These are phyloP conservation scores for Coniochaeta pulveracea DNA, from an alignment of 2,329 filamentous ascomycete genomes.

Conservation along the genomic window DNA sequence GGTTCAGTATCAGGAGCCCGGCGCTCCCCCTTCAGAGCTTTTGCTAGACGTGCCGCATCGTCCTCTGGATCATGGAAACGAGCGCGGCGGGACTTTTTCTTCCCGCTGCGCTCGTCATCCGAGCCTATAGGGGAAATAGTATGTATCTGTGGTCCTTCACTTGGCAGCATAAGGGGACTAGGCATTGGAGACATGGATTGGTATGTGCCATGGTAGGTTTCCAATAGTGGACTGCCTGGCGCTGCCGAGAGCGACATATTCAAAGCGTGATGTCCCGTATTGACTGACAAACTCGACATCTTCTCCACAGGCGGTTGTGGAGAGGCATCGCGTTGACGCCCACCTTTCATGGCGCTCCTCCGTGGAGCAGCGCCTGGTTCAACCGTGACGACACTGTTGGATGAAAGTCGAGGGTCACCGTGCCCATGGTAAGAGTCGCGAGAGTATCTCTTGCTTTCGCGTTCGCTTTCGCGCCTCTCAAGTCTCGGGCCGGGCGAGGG, in stretches of 20 bases:
- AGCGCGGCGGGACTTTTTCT: slow-evolving; percentile 44
- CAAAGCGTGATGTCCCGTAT: slow-evolving; percentile 28
- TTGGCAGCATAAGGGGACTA: slow-evolving; percentile 55
- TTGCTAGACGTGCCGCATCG: slow-evolving; percentile 66
- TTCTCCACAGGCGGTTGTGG: slow-evolving; percentile 35
- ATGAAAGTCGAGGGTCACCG: slow-evolving; percentile 13
- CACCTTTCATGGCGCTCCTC: slow-evolving; percentile 19
- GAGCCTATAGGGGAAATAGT: slow-evolving; percentile 36
- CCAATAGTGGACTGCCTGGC: slow-evolving; percentile 74
- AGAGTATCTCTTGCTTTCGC: slow-evolving; percentile 12
- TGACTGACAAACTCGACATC: slow-evolving; percentile 42
- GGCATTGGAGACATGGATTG: slow-evolving; percentile 94
- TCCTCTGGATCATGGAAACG: slow-evolving; percentile 78
- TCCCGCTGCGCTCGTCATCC: slow-evolving; percentile 32
- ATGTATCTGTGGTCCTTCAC: slow-evolving; percentile 38
- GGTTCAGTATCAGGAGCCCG: slow-evolving; percentile 53
- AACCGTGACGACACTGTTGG: slow-evolving; percentile 28
- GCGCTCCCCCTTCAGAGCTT: slow-evolving; percentile 58
- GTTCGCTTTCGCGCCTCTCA: slow-evolving; percentile 11
- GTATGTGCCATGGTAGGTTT: slow-evolving; percentile 88
- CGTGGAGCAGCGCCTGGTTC: slow-evolving; percentile 22
- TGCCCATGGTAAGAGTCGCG: slow-evolving; percentile 22
- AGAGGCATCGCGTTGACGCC: slow-evolving; percentile 25
- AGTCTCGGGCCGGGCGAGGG: slow-evolving; percentile 14
- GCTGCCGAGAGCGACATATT: slow-evolving; percentile 28